phyloP scores from a whole-genome alignment of 305 asterid genomes.

The Petunia hybrid region DNA sequence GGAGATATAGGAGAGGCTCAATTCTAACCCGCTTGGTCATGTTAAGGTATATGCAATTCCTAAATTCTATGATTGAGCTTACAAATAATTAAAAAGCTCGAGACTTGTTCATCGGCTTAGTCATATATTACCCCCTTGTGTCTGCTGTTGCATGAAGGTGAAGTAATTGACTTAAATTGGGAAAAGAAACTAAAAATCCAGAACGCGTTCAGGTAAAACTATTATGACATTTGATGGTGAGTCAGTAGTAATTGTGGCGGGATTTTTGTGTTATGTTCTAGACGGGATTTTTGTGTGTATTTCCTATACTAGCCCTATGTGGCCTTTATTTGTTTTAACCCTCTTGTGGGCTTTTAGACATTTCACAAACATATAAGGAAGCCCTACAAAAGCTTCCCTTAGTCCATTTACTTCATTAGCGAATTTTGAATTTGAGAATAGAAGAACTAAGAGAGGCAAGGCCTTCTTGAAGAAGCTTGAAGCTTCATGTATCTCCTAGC shows the following conservation, averaged over 20 bases:
- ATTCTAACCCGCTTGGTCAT: not conserved
- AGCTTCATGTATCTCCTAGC: no score
- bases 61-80: not conserved
- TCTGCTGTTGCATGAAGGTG: not conserved
- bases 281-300: no score
- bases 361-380: no score
- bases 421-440: no score
- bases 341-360: no score
- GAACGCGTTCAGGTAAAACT: not conserved
- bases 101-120: not conserved
- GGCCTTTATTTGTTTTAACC: no score
- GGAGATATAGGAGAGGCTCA: not conserved
- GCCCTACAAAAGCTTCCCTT: no score
- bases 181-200: not conserved
- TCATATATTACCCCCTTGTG: not conserved
- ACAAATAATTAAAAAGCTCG: not conserved
- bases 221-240: not conserved
- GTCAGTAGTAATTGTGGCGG: not conserved
- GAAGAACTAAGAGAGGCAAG: no score
- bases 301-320: no score
- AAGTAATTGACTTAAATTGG: slow-evolving; percentile 10
- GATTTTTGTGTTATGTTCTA: no score
- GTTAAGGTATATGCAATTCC: not conserved
- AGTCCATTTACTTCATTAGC: no score
- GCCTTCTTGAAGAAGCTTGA: no score